Conservation (phyloP, 2,329 filamentous ascomycete species). For the Nigrospora sphaerica region DNA sequence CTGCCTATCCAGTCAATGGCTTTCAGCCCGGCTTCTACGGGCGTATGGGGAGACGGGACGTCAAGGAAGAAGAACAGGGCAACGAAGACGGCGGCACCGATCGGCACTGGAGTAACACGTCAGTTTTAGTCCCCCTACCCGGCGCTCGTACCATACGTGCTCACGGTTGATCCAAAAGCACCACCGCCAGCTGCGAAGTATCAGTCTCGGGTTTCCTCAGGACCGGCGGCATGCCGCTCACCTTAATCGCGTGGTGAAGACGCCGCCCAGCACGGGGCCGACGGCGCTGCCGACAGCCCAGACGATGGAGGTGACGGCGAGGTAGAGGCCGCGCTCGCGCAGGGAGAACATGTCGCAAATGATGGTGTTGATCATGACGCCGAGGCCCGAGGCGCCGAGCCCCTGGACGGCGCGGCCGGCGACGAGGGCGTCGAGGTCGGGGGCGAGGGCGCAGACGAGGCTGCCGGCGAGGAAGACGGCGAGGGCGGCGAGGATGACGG, state of each 20-base stretch:
- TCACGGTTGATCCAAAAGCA: constrained; percentile 57
- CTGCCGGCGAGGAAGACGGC: constrained; percentile 8
- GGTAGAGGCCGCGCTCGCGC: constrained; percentile 30
- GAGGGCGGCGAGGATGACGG: constrained; percentile 8
- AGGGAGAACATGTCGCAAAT: constrained; percentile 27
- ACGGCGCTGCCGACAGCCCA: constrained; percentile 60
- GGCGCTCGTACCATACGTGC: constrained; percentile 3
- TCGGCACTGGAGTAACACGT: constrained; percentile 26
- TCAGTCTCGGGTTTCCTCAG: no score
- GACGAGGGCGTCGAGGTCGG: constrained; percentile 33
- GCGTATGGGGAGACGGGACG: constrained; percentile 59
- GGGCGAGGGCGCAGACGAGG: constrained; percentile 19
- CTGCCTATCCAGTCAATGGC: constrained; percentile 56
- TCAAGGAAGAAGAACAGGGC: constrained; percentile 57
- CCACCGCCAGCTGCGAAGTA: constrained; percentile 36
- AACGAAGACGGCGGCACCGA: constrained; percentile 47
- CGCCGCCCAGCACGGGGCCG: constrained; percentile 54
- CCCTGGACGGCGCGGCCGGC: constrained; percentile 35
- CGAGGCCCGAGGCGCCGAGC: constrained; percentile 5
- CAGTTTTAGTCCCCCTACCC: neutral
- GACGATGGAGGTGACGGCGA: constrained; percentile 51
- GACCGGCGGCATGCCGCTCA: constrained; percentile 20
- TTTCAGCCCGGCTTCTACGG: constrained; percentile 52
- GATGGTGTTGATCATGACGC: constrained; percentile 8
- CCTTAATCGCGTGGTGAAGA: constrained; percentile 39